Percentiles rank a stretch among this genome's conserved stretches.
Conservation (phyloP, 2,329 filamentous ascomycete genomes). For the Colletotrichum siamense region DNA sequence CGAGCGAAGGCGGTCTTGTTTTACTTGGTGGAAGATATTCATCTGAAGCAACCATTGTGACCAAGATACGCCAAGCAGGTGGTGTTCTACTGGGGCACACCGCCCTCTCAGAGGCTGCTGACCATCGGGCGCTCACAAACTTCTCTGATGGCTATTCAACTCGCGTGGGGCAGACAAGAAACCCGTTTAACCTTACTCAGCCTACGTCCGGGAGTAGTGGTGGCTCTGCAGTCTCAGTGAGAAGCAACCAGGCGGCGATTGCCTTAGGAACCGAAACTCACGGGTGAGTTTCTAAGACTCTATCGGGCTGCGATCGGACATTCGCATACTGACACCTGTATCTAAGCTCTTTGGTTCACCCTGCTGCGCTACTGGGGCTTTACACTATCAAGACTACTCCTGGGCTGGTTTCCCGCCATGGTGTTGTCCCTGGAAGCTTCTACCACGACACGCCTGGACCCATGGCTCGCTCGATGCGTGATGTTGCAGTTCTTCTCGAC, state of each 20-base stretch:
- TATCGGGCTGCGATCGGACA: neutral
- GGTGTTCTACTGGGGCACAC: neutral
- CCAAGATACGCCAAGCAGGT: neutral
- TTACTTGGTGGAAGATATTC: neutral
- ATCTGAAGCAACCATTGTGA: neutral
- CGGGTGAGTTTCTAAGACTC: neutral
- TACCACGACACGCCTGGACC: constrained; percentile 2
- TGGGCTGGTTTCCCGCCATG: neutral
- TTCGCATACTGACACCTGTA: neutral
- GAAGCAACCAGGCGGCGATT: neutral
- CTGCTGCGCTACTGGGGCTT: neutral
- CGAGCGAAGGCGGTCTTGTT: neutral
- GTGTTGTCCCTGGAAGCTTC: neutral
- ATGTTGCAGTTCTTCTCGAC: neutral
- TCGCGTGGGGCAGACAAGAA: constrained; percentile 6
- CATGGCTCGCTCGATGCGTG: neutral
- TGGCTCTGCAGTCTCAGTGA: constrained; percentile 5
- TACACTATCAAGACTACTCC: constrained; percentile 3
- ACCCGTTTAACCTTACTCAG: constrained; percentile 13
- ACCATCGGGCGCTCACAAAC: neutral
- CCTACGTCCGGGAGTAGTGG: constrained; percentile 7
- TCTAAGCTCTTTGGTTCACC: neutral
- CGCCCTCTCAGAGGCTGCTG: neutral
- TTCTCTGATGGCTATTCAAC: constrained; percentile 6
- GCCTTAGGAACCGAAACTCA: neutral